phyloP scores from a whole-genome alignment of 2,329 filamentous ascomycete species.

The Apiospora arundinis region DNA sequence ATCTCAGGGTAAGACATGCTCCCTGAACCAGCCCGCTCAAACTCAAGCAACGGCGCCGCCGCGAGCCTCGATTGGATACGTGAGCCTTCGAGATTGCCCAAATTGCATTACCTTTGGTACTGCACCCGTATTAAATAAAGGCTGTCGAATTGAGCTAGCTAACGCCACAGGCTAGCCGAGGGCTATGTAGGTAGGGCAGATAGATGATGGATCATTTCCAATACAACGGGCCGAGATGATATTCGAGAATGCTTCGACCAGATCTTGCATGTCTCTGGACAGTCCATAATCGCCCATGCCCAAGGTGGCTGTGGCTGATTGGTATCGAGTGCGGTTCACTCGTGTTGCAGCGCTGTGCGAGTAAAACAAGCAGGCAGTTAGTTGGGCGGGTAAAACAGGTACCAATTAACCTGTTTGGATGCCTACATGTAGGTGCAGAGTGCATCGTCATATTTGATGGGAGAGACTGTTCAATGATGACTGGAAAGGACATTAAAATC shows the following conservation, averaged over 20 bases:
- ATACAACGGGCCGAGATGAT: neutral
- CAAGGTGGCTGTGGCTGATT: neutral
- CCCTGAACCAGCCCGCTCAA: neutral
- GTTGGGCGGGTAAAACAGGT: neutral
- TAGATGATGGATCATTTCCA: neutral
- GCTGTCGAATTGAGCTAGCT: neutral
- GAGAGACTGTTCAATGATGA: no score
- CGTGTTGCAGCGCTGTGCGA: neutral
- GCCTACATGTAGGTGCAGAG: no score
- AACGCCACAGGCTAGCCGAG: neutral
- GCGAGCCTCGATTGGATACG: neutral
- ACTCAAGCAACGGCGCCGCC: neutral
- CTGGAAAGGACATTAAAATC: neutral
- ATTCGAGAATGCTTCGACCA: neutral
- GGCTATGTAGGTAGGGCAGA: neutral
- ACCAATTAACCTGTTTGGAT: constrained; percentile 3
- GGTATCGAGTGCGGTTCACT: neutral
- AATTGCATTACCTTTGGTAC: neutral
- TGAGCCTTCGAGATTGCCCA: neutral
- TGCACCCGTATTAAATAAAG: neutral
- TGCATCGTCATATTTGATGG: neutral
- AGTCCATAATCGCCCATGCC: no score
- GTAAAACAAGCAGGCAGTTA: neutral
- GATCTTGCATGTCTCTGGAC: neutral
- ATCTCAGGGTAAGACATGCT: neutral